A percentile compares a stretch with the other conserved stretches of the same genome.
phyloP scores from a whole-genome alignment of 805 yeast species.

The Candida jianshihensis region DNA sequence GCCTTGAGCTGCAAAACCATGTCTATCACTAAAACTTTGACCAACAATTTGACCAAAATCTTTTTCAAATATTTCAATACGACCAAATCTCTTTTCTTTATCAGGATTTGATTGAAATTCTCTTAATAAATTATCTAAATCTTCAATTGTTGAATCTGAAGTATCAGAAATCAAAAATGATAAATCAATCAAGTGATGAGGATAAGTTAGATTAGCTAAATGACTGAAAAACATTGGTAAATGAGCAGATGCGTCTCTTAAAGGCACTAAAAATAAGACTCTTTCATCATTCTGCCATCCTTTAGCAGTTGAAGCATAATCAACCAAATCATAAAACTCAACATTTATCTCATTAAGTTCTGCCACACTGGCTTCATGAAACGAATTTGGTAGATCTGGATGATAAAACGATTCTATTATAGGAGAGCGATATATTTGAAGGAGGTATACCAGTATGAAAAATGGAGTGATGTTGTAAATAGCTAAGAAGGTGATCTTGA shows the following conservation, averaged over 20 bases:
- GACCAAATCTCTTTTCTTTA: constrained; percentile 61
- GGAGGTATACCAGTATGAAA: constrained; percentile 7
- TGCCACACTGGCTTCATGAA: constrained; percentile 19
- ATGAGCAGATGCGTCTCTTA: constrained; percentile 88
- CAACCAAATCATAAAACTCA: constrained; percentile 64
- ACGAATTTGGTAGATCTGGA: constrained; percentile 30
- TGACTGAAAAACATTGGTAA: constrained; percentile 85
- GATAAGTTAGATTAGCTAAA: constrained; percentile 73
- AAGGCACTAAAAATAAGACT: constrained; percentile 78
- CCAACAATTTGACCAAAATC: constrained; percentile 93
- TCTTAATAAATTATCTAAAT: constrained; percentile 47
- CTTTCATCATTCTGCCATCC: constrained; percentile 82
- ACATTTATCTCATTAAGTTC: constrained; percentile 34
- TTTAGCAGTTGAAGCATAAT: constrained; percentile 54
- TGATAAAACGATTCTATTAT: constrained; percentile 15
- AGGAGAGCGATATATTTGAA: constrained; percentile 7
- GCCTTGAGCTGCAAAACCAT: constrained; percentile 94
- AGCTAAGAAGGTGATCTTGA: background rate
- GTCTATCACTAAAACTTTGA: constrained; percentile 88
- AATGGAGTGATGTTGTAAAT: constrained; percentile 10
- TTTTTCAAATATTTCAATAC: constrained; percentile 80
- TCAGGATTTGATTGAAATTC: constrained; percentile 63
- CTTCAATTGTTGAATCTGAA: constrained; percentile 77
- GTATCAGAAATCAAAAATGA: constrained; percentile 89
- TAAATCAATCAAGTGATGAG: constrained; percentile 76